phyloP scores from a whole-genome alignment of 1,139 yeast genomes.

The Waltiozyma sp. region DNA sequence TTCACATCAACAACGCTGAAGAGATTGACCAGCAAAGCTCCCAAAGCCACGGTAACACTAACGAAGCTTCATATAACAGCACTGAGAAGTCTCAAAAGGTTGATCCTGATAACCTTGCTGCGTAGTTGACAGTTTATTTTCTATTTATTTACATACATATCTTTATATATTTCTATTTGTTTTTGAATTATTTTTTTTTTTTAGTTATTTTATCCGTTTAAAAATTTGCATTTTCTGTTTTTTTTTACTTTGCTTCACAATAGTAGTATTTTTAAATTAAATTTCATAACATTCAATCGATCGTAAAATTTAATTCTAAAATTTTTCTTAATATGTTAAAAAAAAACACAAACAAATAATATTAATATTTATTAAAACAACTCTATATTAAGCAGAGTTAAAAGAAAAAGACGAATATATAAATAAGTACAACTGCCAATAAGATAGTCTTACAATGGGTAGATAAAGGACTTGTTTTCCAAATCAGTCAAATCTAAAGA shows the following conservation, averaged over 20 bases:
- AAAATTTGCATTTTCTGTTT: not conserved
- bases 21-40: not conserved
- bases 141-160: not conserved
- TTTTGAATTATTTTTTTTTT: too few species aligned
- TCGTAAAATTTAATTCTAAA: too few species aligned
- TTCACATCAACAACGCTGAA: not conserved
- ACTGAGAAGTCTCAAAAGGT: not conserved
- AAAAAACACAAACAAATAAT: too few species aligned
- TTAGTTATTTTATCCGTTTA: too few species aligned
- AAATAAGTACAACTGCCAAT: not conserved
- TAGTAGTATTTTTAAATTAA: too few species aligned
- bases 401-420: not conserved
- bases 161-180: too few species aligned
- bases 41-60: not conserved
- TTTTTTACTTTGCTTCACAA: too few species aligned
- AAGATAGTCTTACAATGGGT: slow-evolving; percentile 24
- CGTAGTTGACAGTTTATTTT: not conserved
- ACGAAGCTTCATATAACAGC: not conserved
- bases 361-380: too few species aligned
- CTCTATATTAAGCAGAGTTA: too few species aligned
- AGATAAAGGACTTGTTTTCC: slow-evolving; percentile 34
- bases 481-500: slow-evolving; percentile 36
- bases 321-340: too few species aligned
- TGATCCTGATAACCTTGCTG: not conserved
- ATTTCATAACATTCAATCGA: too few species aligned